Base-by-base conservation (phyloP, 176 grass and related monocot species). In the Elymus sibiricus region DNA sequence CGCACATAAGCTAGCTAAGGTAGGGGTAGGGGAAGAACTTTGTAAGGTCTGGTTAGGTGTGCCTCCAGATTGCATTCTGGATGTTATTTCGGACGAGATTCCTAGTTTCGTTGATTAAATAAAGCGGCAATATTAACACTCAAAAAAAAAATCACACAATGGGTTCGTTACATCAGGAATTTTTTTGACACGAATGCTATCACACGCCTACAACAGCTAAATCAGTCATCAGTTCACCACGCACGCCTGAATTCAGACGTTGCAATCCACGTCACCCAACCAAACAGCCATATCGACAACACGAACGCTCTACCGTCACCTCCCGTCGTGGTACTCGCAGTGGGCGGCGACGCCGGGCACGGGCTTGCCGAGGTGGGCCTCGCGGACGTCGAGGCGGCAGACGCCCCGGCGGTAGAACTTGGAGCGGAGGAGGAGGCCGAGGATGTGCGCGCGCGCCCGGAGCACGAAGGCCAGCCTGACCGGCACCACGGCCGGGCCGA, bases 361-460 rank as follows among this genome's bases (percentile, higher is more conserved):
- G 0, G 85, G 92, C 82, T 69, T 91, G 56, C 94, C 94, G 25
- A 99, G 35, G 7, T 16, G 86, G 1, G 82, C 87, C 85, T 99
- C 97, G 5, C 80, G 88, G 74, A 99, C 75, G 56, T 37, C 11
- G 66, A 96, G 67, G 44, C 42, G 24, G 86, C 97, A 99, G 37
- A 3, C 82, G 43, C 93, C 87, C 28, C 71, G 97, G 70, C 88
- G 92, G 90, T 99, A 96, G 94, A 99, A 99, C 92, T 99, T 99
- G 79, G 97, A 94, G 59, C 87, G 82, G 59, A 99, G 86, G 63
- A 99, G 91, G 82, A 90, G 78, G 87, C 97, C 94, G 22, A 99
- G 84, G 64, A 99, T 93, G 85, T 96, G 90, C 14, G 97, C 97
- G 42, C 97, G 90, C 15, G 97, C 88, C 17, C 97, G 93, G 34